Conservation (phyloP, 306 rosid species). For the Pyrus betulifolia region DNA sequence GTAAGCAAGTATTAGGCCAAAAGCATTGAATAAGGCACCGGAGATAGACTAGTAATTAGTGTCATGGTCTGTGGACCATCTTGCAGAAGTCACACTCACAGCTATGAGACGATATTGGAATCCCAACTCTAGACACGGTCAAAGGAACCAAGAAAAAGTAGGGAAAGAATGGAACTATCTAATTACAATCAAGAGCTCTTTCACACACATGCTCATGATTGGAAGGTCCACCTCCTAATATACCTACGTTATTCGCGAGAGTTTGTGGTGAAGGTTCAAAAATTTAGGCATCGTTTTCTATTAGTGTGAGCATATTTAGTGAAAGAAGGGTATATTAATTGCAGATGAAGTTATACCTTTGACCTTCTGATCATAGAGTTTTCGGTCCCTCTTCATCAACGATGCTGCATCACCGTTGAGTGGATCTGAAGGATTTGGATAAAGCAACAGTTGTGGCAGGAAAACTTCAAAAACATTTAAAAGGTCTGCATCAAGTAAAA, state of each 20-base stretch:
- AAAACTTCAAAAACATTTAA: slow-evolving; percentile 90
- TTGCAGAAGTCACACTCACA: too few species aligned
- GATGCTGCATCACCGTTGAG: slow-evolving; percentile 95
- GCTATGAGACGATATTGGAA: too few species aligned
- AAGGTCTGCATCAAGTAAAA: slow-evolving; percentile 56
- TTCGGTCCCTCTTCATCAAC: slow-evolving; percentile 79
- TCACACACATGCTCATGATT: too few species aligned
- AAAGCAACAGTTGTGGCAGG: slow-evolving; percentile 94
- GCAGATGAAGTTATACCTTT: slow-evolving; percentile 46
- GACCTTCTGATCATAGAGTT: slow-evolving; percentile 79
- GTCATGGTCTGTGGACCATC: slow-evolving; percentile 32
- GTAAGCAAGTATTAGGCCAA: too few species aligned
- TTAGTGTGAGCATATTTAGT: background rate
- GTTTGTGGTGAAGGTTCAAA: background rate
- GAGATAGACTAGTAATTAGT: too few species aligned
- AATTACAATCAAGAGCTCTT: too few species aligned
- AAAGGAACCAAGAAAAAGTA: too few species aligned
- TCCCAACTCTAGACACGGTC: too few species aligned
- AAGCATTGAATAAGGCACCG: too few species aligned
- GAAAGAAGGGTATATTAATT: background rate
- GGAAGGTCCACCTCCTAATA: too few species aligned
- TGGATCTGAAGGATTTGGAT: slow-evolving; percentile 96
- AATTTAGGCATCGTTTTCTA: background rate
- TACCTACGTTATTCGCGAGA: too few species aligned
- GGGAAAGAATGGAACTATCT: too few species aligned